phyloP scores from a whole-genome alignment of 1,139 yeast genomes.

The Geotrichum europaeum region DNA sequence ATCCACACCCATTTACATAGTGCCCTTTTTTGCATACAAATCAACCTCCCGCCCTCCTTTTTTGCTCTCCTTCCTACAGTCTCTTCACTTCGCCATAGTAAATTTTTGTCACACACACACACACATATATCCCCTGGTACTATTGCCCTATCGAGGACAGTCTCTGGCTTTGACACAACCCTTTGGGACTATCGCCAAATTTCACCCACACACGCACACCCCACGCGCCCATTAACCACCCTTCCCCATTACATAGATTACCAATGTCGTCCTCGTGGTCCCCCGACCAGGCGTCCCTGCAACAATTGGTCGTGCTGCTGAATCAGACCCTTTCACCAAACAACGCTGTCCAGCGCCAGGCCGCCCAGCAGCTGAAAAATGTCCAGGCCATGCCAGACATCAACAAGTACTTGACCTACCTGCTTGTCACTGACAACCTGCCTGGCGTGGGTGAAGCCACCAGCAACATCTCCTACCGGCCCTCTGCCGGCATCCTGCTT shows the following conservation, averaged over 20 bases:
- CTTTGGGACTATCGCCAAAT: background rate
- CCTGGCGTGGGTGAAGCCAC: conserved; percentile 37
- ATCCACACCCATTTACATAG: too few relatives aligned
- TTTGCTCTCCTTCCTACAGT: background rate
- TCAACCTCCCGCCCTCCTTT: background rate
- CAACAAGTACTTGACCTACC: conserved; percentile 67
- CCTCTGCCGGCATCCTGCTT: conserved; percentile 81
- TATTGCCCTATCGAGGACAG: background rate
- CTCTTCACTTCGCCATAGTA: background rate
- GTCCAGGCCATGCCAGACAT: conserved; percentile 70
- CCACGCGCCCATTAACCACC: background rate
- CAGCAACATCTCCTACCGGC: conserved; percentile 49
- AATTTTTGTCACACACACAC: background rate
- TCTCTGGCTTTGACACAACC: background rate
- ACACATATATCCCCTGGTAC: background rate
- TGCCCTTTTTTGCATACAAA: background rate
- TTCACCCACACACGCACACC: background rate
- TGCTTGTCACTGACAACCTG: conserved; percentile 50
- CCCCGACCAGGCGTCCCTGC: conserved; percentile 56
- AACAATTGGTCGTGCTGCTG: conserved; percentile 58
- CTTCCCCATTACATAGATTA: background rate
- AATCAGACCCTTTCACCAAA: conserved; percentile 60
- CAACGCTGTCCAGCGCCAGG: conserved; percentile 48
- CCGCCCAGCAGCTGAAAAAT: conserved; percentile 54
- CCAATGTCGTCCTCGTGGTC: conserved; percentile 41